Evolutionary conservation across 495 filamentous ascomycete genomes (phyloP).

Genomic region (Tuber melanosporum): DNA sequence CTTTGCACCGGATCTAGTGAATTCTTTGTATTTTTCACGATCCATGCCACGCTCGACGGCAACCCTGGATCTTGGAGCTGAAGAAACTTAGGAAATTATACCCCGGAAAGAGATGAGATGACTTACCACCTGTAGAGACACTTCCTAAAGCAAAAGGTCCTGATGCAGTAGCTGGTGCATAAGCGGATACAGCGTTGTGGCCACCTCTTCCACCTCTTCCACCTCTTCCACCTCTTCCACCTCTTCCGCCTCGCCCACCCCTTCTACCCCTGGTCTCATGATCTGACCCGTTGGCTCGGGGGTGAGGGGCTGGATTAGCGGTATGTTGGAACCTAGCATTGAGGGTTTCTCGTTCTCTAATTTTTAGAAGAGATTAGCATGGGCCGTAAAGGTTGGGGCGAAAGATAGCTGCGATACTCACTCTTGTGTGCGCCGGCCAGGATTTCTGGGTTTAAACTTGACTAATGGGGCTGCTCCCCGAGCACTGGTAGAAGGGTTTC

Average conservation of each 20-base stretch:
- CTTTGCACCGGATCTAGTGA: background rate
- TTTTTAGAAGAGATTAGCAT: slow-evolving; percentile 6
- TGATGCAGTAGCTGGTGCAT: slow-evolving; percentile 17
- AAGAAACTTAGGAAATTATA: slow-evolving; percentile 5
- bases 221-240: slow-evolving; percentile 26
- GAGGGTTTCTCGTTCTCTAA: slow-evolving; percentile 36
- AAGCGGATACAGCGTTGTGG: slow-evolving; percentile 7
- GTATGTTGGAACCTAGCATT: slow-evolving; percentile 31
- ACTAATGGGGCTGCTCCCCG: slow-evolving; percentile 18
- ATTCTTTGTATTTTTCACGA: slow-evolving; percentile 3
- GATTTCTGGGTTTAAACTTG: slow-evolving; percentile 37
- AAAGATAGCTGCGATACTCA: slow-evolving; percentile 8
- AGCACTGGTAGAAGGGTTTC: slow-evolving; percentile 10
- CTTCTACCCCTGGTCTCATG: slow-evolving; percentile 21
- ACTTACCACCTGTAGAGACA: slow-evolving; percentile 21
- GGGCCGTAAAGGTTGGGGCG: background rate
- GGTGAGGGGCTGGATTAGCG: slow-evolving; percentile 8
- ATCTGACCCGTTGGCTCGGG: slow-evolving; percentile 9
- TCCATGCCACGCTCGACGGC: slow-evolving; percentile 31
- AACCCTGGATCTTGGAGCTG: slow-evolving; percentile 23
- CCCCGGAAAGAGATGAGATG: background rate
- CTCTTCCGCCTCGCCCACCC: slow-evolving; percentile 27
- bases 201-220: slow-evolving; percentile 18
- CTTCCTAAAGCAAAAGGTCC: slow-evolving; percentile 37
- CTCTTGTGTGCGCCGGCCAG: slow-evolving; percentile 32